A percentile compares a stretch with the other conserved stretches of the same genome.
Evolutionary conservation across 495 filamentous ascomycete genomes (phyloP).

Genomic region (Aspergillus asperescens): DNA sequence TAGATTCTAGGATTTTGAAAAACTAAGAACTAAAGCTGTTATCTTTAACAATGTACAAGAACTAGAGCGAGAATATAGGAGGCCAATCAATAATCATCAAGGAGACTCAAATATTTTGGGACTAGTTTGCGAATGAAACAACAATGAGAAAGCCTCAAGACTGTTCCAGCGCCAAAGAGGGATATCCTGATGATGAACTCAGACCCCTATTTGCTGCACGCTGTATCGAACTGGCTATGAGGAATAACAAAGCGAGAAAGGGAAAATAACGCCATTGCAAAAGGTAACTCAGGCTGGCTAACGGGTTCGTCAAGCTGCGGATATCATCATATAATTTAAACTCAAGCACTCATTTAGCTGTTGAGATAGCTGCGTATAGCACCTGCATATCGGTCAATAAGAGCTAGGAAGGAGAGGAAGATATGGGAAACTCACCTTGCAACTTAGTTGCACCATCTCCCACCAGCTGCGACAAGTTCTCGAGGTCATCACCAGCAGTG

Average conservation of each 20-base stretch:
- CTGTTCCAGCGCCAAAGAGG: not conserved
- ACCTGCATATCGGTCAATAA: constrained; percentile 27
- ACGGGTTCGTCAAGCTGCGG: constrained; percentile 6
- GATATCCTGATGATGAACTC: not conserved
- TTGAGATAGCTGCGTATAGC: constrained; percentile 83
- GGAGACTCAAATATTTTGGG: not conserved
- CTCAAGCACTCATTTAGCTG: constrained; percentile 37
- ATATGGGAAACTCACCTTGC: constrained; percentile 52
- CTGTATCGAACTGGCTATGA: not conserved
- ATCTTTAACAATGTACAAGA: constrained; percentile 28
- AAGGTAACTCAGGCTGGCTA: constrained; percentile 17
- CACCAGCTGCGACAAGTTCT: constrained; percentile 73
- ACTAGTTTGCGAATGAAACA: not conserved
- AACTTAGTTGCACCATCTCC: constrained; percentile 80
- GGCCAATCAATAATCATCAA: not conserved
- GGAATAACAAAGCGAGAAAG: constrained; percentile 2
- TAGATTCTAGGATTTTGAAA: constrained; percentile 3
- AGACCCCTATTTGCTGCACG: not conserved
- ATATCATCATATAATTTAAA: constrained; percentile 7
- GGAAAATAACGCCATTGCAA: constrained; percentile 15
- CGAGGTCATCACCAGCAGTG: constrained; percentile 90
- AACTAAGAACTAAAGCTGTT: constrained; percentile 12
- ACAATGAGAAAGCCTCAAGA: not conserved
- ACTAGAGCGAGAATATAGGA: constrained; percentile 1
- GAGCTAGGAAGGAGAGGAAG: not conserved